Evolutionary conservation across 1,284 basidiomycete species (phyloP), one percentile per base, ranked within the genome.

Genomic region (Cutaneotrichosporon dermatis): DNA sequence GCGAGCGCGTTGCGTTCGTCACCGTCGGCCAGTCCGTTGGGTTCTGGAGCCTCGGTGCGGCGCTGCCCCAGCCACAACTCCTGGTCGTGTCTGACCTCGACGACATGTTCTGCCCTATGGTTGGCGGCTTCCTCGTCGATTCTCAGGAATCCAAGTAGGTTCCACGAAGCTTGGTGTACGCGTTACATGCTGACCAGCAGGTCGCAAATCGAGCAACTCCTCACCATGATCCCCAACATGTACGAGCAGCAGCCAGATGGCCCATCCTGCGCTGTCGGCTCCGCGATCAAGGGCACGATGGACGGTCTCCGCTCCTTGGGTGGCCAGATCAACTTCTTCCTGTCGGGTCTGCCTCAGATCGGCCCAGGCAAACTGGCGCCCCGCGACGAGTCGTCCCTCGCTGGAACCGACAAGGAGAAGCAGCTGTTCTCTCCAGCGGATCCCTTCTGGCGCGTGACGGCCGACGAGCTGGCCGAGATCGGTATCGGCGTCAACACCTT

Each of bases 401-500:
- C 90, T 67, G 90, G 90, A 52, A 92, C 92, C 0, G 88, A 94
- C 67, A 92, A 93, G 76, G 95, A 99, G 77, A 86, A 85, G 70
- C 81, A 82, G 0, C 81, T 97, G 12, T 97, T 91, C 72, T 75
- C 80, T 12, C 86, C 93, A 4, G 86, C 89, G 37, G 85, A 88
- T 64, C 80, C 84, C 4, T 83, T 84, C 51, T 99, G 95, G 89
- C 83, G 84, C 42, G 84, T 87, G 7, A 83, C 92, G 1, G 93
- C 87, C 2, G 90, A 94, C 68, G 90, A 95, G 73, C 89, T 90
- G 66, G 89, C 88, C 4, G 88, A 92, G 63, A 86, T 88, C 54
- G 96, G 96, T 13, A 84, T 99, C 42, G 95, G 92, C 1, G 86
- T 97, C 62, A 94, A 88, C 72, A 81, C 92, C 75, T 95, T 96